Evolutionary conservation across 1,284 basidiomycete genomes (phyloP).

Genomic region (Hemileia vastatrix): DNA sequence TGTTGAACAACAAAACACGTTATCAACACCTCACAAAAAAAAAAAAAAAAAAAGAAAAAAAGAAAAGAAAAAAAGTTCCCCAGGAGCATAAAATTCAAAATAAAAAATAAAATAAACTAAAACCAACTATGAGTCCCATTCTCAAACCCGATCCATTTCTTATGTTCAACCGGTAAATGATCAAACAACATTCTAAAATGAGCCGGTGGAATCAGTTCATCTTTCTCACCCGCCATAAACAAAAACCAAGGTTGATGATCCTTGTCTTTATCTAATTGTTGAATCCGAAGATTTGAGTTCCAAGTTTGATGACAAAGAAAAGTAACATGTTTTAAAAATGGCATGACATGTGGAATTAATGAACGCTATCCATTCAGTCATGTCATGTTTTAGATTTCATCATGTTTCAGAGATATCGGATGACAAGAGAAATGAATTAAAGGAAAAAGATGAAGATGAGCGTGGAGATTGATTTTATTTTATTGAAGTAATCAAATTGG

Average conservation of each 20-base stretch:
- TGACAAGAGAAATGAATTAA: not conserved
- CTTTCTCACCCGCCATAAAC: conserved; percentile 13
- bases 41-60: too few species aligned
- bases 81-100: not conserved
- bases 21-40: too few species aligned
- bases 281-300: conserved; percentile 15
- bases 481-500: not conserved
- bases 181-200: conserved; percentile 17
- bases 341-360: conserved; percentile 21
- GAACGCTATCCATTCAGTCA: not conserved
- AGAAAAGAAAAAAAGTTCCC: too few species aligned
- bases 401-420: not conserved
- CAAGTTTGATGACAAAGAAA: conserved; percentile 23
- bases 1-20: too few species aligned
- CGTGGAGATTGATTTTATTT: not conserved
- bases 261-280: not conserved
- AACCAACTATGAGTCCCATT: conserved; percentile 20
- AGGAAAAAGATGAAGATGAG: not conserved
- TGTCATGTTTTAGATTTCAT: not conserved
- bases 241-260: conserved; percentile 8
- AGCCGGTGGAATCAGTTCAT: conserved; percentile 15
- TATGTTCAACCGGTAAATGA: conserved; percentile 3
- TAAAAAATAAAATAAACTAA: not conserved
- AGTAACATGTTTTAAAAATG: conserved; percentile 8
- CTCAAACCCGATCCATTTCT: conserved; percentile 14